phyloP scores from a whole-genome alignment of 2,329 filamentous ascomycete species.

The Laburnicola sp. region DNA sequence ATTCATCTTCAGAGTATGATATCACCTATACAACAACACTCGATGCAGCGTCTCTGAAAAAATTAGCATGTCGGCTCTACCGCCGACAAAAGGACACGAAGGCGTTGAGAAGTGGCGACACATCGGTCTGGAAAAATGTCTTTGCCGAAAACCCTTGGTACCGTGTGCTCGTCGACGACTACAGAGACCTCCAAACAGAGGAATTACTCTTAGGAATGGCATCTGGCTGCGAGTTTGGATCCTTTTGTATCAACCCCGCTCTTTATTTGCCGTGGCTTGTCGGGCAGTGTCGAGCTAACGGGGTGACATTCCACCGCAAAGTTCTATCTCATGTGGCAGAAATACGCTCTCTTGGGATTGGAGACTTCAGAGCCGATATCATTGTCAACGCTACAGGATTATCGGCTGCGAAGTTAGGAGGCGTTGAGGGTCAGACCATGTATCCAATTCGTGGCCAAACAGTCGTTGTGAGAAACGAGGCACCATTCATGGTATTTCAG shows the following conservation, averaged over 20 bases:
- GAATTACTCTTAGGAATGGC: constrained; percentile 63
- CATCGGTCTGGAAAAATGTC: constrained; percentile 66
- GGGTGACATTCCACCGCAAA: constrained; percentile 59
- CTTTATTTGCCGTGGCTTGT: constrained; percentile 85
- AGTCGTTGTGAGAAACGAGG: constrained; percentile 78
- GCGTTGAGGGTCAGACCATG: constrained; percentile 73
- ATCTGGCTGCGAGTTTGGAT: constrained; percentile 73
- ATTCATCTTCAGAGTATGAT: constrained; percentile 71
- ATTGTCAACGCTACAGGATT: constrained; percentile 85
- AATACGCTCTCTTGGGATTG: constrained; percentile 58
- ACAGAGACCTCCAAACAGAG: constrained; percentile 53
- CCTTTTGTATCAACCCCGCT: constrained; percentile 85
- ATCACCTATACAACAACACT: constrained; percentile 39
- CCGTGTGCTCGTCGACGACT: constrained; percentile 10
- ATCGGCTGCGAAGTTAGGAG: constrained; percentile 71
- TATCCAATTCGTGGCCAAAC: constrained; percentile 79
- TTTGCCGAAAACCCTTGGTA: constrained; percentile 68
- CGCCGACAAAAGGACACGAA: no score
- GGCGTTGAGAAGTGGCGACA: no score
- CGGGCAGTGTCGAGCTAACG: constrained; percentile 73
- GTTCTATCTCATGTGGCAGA: constrained; percentile 66
- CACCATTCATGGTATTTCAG: constrained; percentile 66
- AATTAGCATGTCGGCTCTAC: no score
- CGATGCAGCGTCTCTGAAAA: no score
- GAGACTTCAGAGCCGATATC: constrained; percentile 58